These are phyloP conservation scores for Neurospora sublineolata DNA, from an alignment of 495 filamentous ascomycete species.

Conservation along the genomic window DNA sequence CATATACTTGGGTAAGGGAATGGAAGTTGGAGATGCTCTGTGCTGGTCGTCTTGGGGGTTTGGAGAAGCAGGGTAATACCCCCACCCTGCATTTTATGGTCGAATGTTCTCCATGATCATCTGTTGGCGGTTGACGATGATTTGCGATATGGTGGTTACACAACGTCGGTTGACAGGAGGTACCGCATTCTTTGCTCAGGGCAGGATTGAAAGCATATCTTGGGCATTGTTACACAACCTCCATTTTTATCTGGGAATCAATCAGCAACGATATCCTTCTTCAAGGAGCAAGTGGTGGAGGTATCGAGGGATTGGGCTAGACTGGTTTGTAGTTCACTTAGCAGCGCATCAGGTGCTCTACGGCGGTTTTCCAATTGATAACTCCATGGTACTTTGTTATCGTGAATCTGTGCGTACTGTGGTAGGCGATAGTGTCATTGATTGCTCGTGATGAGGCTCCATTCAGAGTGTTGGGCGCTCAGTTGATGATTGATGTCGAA, in stretches of 20 bases:
- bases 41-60: background rate
- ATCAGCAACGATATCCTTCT: background rate
- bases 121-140: background rate
- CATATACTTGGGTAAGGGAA: background rate
- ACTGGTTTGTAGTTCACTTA: background rate
- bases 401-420: background rate
- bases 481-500: background rate
- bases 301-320: background rate
- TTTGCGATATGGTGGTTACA: background rate
- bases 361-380: background rate
- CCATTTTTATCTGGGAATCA: background rate
- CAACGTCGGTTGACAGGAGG: background rate
- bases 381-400: background rate
- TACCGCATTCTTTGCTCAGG: background rate
- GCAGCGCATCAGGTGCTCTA: background rate
- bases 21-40: too few relatives aligned
- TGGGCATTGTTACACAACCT: background rate
- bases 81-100: background rate
- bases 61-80: background rate
- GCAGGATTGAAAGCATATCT: background rate
- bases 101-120: background rate
- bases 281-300: background rate
- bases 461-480: too few relatives aligned
- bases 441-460: too few relatives aligned
- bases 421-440: too few relatives aligned